These are phyloP conservation scores for Eucalyptus tenuipes DNA, from an alignment of 345 rosid genomes.

Conservation along the genomic window DNA sequence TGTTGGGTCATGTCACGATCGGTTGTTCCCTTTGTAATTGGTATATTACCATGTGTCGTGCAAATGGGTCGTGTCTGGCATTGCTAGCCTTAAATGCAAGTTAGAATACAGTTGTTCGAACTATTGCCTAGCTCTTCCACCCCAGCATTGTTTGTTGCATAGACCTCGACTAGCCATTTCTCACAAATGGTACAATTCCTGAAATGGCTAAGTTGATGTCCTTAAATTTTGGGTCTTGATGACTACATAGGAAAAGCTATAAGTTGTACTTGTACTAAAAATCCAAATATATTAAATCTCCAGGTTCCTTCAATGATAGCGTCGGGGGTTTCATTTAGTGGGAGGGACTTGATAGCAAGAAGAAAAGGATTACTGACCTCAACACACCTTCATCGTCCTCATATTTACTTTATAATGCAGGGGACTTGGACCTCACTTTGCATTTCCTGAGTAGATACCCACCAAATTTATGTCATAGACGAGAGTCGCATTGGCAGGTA, in stretches of 20 bases:
- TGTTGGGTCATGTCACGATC: not conserved
- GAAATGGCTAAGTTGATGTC: not conserved
- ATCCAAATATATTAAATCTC: not conserved
- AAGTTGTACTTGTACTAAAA: not conserved
- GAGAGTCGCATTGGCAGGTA: conserved; percentile 92
- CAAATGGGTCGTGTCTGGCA: not conserved
- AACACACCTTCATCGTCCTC: not conserved
- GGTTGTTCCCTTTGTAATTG: not conserved
- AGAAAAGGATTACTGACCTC: not conserved
- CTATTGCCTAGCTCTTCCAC: not conserved
- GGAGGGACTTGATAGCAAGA: not conserved
- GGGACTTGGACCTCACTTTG: not conserved
- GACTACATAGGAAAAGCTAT: not conserved
- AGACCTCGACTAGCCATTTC: not conserved
- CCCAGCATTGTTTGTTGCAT: not conserved
- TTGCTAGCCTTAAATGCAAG: not conserved
- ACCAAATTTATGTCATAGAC: conserved; percentile 75
- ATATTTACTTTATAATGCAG: not conserved
- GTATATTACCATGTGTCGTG: not conserved
- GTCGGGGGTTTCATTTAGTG: not conserved
- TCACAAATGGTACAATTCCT: not conserved
- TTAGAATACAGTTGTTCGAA: not conserved
- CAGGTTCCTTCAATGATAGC: not conserved
- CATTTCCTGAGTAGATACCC: conserved; percentile 63
- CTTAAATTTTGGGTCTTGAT: not conserved